Conservation (phyloP, 371 early-diverging fungal species). For the Apophysomyces sp. region DNA sequence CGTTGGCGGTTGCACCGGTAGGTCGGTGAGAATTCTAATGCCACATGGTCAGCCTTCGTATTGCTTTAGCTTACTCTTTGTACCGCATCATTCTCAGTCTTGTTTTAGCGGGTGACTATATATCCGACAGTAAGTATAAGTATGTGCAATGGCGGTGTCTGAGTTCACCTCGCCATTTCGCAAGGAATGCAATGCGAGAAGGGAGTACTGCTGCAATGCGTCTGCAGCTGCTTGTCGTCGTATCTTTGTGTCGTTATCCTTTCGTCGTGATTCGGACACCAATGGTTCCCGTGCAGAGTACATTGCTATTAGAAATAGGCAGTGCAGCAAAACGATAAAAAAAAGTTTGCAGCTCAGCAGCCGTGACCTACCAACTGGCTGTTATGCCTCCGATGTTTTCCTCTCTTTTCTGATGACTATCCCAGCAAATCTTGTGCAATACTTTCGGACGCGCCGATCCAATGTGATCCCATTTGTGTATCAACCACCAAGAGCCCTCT, state of each 20-base stretch:
- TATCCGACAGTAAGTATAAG: neutral
- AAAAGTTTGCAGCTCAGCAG: slow-evolving; percentile 1
- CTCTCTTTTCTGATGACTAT: neutral
- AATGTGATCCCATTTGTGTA: neutral
- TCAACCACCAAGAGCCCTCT: neutral
- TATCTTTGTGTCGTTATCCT: slow-evolving; percentile 9
- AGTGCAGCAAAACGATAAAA: no score
- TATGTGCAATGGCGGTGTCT: neutral
- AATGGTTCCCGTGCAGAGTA: neutral
- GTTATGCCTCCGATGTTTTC: neutral
- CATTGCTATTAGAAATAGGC: no score
- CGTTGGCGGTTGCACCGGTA: neutral
- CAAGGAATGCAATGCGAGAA: slow-evolving; percentile 13
- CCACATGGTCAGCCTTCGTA: neutral
- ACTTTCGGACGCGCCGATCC: neutral
- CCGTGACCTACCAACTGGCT: neutral
- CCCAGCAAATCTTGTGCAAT: neutral
- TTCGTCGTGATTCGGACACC: neutral
- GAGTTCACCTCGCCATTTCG: slow-evolving; percentile 13
- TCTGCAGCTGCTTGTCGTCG: slow-evolving; percentile 17
- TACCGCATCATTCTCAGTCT: slow-evolving; percentile 27
- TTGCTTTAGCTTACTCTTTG: neutral
- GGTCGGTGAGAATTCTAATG: neutral
- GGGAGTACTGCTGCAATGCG: slow-evolving; percentile 15
- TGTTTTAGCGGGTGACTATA: slow-evolving; percentile 17